Evolutionary conservation across 2,329 filamentous ascomycete genomes (phyloP).

Genomic region (Ciborinia camelliae): DNA sequence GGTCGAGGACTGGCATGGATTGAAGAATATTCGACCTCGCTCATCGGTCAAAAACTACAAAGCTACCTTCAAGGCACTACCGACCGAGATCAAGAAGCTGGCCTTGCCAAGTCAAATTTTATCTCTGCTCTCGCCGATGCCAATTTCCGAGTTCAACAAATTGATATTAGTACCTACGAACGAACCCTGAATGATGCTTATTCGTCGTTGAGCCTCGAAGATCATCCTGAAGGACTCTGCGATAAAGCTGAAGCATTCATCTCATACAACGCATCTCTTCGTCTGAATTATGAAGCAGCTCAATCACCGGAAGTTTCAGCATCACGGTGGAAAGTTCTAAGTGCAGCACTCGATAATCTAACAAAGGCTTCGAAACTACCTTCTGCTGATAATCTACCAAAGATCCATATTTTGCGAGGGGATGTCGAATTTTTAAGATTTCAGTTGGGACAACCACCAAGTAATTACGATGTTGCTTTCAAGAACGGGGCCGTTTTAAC

Average conservation of each 20-base stretch:
- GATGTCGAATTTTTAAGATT: conserved; percentile 54
- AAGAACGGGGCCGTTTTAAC: conserved; percentile 47
- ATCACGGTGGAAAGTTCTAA: conserved; percentile 51
- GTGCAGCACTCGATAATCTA: conserved; percentile 48
- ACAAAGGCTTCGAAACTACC: conserved; percentile 51
- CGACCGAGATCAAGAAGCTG: conserved; percentile 48
- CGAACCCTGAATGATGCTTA: conserved; percentile 34
- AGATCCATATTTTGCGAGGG: conserved; percentile 52
- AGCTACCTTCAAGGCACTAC: conserved; percentile 45
- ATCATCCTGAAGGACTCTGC: conserved; percentile 45
- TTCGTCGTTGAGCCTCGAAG: conserved; percentile 14
- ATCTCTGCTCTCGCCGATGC: conserved; percentile 53
- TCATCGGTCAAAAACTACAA: conserved; percentile 52
- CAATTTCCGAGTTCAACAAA: conserved; percentile 50
- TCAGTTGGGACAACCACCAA: conserved; percentile 47
- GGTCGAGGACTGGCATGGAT: conserved; percentile 51
- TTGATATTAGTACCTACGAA: conserved; percentile 52
- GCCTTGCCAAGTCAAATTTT: conserved; percentile 53
- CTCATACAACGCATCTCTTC: conserved; percentile 45
- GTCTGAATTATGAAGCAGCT: conserved; percentile 37
- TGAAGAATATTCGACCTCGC: conserved; percentile 51
- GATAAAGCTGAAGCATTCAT: conserved; percentile 56
- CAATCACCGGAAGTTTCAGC: conserved; percentile 19
- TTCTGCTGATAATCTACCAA: conserved; percentile 47
- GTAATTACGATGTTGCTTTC: conserved; percentile 41